Conservation (phyloP, 176 grass and related monocot genomes). For the Paspalum notatum region DNA sequence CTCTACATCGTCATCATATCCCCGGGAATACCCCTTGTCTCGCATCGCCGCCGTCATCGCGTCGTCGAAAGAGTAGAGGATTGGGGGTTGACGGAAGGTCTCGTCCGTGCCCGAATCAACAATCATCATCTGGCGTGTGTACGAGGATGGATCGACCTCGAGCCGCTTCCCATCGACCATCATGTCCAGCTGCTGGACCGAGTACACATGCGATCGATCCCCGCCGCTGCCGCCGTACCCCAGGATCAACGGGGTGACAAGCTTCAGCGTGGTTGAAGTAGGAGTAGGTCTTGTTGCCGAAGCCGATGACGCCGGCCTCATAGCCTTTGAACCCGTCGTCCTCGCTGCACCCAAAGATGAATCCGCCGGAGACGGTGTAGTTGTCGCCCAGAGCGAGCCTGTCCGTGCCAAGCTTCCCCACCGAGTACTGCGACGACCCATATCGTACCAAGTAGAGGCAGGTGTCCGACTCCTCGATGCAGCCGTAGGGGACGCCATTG, state of each 20-base stretch:
- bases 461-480: slow-evolving; percentile 21
- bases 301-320: slow-evolving; percentile 31
- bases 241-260: neutral
- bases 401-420: slow-evolving; percentile 11
- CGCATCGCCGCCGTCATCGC: neutral
- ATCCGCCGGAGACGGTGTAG: neutral
- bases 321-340: neutral
- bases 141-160: neutral
- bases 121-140: neutral
- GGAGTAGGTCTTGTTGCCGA: slow-evolving; percentile 26
- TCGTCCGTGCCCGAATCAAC: neutral
- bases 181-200: neutral
- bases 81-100: neutral
- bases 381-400: slow-evolving; percentile 19
- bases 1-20: neutral
- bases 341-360: slow-evolving; percentile 40
- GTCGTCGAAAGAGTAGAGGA: neutral
- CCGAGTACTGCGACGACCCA: slow-evolving; percentile 33
- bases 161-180: neutral
- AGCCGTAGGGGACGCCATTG: slow-evolving; percentile 21
- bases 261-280: slow-evolving; percentile 37
- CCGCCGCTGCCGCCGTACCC: no score
- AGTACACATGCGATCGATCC: neutral
- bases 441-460: slow-evolving; percentile 42
- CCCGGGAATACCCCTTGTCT: neutral